Evolutionary conservation across 495 filamentous ascomycete genomes (phyloP).

Genomic region (Astrothelium macrocarpum): DNA sequence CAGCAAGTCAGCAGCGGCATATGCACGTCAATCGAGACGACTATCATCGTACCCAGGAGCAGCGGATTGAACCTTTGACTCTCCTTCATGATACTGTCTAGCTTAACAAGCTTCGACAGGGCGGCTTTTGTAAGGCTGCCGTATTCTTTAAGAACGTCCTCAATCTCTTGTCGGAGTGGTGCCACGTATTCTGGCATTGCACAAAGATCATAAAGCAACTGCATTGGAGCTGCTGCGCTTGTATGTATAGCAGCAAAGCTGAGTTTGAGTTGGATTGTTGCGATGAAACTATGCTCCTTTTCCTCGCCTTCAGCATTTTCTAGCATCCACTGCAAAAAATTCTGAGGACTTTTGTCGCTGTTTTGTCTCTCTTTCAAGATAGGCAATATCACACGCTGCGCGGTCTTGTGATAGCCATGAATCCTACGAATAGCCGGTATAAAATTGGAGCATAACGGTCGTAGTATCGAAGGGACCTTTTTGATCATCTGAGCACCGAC

Average conservation of each 20-base stretch:
- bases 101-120: not conserved
- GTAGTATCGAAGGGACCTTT: not conserved
- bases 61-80: not conserved
- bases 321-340: not conserved
- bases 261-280: not conserved
- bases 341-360: not conserved
- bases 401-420: not conserved
- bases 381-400: not conserved
- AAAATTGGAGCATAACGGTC: not conserved
- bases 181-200: not conserved
- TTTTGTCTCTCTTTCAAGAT: not conserved
- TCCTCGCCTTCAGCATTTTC: not conserved
- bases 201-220: constrained; percentile 1
- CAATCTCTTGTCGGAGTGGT: not conserved
- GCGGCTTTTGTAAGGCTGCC: not conserved
- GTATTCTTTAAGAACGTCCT: not conserved
- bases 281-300: not conserved
- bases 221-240: not conserved
- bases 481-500: not conserved
- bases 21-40: not conserved
- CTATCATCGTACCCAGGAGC: not conserved
- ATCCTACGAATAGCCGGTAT: not conserved
- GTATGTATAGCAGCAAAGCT: not conserved
- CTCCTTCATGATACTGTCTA: not conserved
- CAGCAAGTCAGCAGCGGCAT: not conserved